Evolutionary conservation across 495 filamentous ascomycete species (phyloP).

Genomic region (Penicillium alfredii): DNA sequence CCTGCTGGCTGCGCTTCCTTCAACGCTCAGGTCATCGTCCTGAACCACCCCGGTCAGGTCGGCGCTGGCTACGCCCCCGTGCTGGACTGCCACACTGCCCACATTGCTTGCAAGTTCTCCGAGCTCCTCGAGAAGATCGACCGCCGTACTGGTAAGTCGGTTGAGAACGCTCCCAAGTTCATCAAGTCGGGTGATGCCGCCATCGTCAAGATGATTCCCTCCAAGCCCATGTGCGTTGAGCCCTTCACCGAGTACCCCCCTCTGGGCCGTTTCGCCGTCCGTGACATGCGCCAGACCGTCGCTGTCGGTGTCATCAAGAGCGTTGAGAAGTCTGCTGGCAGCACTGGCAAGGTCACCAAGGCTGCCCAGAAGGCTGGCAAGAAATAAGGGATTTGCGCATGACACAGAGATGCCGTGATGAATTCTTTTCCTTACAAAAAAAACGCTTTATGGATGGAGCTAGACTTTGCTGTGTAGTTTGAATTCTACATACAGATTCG

Average conservation of each 20-base stretch:
- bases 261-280: slow-evolving; percentile 97
- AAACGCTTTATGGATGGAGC: slow-evolving; percentile 27
- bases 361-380: slow-evolving; percentile 61
- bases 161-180: slow-evolving; percentile 90
- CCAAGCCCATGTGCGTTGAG: slow-evolving; percentile 99
- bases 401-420: slow-evolving; percentile 28
- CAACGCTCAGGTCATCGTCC: slow-evolving; percentile 99
- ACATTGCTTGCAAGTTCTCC: slow-evolving; percentile 99
- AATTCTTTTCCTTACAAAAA: slow-evolving; percentile 27
- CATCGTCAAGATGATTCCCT: slow-evolving; percentile 99
- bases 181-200: slow-evolving; percentile 99
- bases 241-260: slow-evolving; percentile 99
- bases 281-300: slow-evolving; percentile 86
- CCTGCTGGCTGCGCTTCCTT: slow-evolving; percentile 82
- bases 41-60: slow-evolving; percentile 99
- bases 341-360: slow-evolving; percentile 71
- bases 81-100: slow-evolving; percentile 98
- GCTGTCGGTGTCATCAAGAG: slow-evolving; percentile 95
- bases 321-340: slow-evolving; percentile 68
- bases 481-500: slow-evolving; percentile 22
- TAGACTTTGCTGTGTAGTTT: slow-evolving; percentile 27
- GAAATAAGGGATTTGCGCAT: slow-evolving; percentile 51
- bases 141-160: slow-evolving; percentile 98
- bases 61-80: slow-evolving; percentile 98
- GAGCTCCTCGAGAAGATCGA: slow-evolving; percentile 99